A percentile compares a stretch with the other conserved stretches of the same genome.
These are phyloP conservation scores for Sisymbrium irio DNA, from an alignment of 345 rosid species.

Conservation along the genomic window DNA sequence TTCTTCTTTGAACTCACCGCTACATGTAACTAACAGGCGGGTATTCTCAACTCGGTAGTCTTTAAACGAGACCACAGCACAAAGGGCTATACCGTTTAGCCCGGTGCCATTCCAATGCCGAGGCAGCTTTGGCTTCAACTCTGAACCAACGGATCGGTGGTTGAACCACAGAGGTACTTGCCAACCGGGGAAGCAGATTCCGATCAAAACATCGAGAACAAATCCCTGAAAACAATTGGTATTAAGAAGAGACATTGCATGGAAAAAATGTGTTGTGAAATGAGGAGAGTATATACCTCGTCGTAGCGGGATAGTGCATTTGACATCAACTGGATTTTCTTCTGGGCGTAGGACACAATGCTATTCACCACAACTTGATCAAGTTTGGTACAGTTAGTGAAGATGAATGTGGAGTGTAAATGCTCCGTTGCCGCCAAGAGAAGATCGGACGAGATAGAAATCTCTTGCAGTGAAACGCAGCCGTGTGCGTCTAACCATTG, in stretches of 20 bases:
- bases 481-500: constrained; percentile 18
- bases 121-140: neutral
- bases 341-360: neutral
- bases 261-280: no score
- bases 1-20: neutral
- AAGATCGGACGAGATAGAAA: no score
- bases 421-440: constrained; percentile 2
- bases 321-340: constrained; percentile 10
- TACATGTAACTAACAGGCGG: constrained; percentile 5
- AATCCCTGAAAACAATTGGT: no score
- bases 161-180: constrained; percentile 24
- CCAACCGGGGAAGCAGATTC: constrained; percentile 23
- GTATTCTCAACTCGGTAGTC: neutral
- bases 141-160: neutral
- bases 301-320: constrained; percentile 3
- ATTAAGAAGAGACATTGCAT: no score
- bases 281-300: constrained; percentile 24
- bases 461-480: neutral
- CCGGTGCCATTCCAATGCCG: neutral
- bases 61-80: constrained; percentile 4
- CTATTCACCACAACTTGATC: constrained; percentile 13
- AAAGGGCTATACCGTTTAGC: constrained; percentile 12
- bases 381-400: constrained; percentile 21
- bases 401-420: constrained; percentile 11
- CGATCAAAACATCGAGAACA: constrained; percentile 7